phyloP scores from a whole-genome alignment of 306 rosid species.

The Rosa multiflora region DNA sequence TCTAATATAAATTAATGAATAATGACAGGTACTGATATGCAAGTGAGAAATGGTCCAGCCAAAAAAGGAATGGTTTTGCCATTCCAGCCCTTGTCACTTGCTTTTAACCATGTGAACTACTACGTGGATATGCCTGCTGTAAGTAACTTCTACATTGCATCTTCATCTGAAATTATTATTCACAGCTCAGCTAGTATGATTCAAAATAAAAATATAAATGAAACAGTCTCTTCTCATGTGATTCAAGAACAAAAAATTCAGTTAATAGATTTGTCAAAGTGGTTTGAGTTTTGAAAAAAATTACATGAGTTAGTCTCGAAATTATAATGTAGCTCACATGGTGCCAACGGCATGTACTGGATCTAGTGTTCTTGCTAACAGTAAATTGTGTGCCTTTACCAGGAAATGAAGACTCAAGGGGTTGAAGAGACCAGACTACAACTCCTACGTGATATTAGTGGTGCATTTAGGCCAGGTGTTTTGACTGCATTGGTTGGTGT shows the following conservation, averaged over 20 bases:
- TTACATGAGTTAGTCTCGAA: too few relatives aligned
- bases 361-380: too few relatives aligned
- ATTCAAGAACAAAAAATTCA: too few relatives aligned
- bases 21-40: constrained; percentile 22
- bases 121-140: constrained; percentile 40
- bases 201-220: too few relatives aligned
- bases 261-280: too few relatives aligned
- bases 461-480: constrained; percentile 42
- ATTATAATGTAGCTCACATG: too few relatives aligned
- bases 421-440: constrained; percentile 27
- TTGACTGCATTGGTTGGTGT: constrained; percentile 43
- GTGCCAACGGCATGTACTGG: too few relatives aligned
- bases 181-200: too few relatives aligned
- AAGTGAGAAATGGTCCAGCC: constrained; percentile 25
- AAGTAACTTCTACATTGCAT: background rate
- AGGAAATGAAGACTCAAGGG: constrained; percentile 35
- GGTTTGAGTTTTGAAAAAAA: too few relatives aligned
- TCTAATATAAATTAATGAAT: too few relatives aligned
- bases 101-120: constrained; percentile 33
- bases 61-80: constrained; percentile 36
- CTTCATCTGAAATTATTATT: too few relatives aligned
- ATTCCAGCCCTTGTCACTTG: constrained; percentile 33
- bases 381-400: background rate
- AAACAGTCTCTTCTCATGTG: too few relatives aligned
- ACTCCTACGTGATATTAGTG: constrained; percentile 27